These are phyloP conservation scores for Wickerhamiella brachini DNA, from an alignment of 805 yeast genomes.

Conservation along the genomic window DNA sequence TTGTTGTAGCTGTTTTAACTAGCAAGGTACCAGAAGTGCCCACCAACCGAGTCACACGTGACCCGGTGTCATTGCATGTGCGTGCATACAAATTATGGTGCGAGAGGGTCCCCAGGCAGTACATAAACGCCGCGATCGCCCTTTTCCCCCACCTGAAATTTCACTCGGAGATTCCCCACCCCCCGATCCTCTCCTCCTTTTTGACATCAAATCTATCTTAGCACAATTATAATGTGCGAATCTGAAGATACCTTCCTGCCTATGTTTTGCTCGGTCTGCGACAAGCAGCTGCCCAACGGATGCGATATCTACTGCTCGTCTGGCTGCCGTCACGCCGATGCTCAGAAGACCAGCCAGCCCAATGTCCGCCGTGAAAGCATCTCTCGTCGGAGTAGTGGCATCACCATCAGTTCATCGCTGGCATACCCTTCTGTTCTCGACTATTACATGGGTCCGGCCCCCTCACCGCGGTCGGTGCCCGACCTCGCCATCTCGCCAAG, in stretches of 20 bases:
- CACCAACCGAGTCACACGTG: background rate
- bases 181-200: background rate
- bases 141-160: background rate
- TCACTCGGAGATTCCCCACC: background rate
- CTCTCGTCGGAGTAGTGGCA: background rate
- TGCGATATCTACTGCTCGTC: slow-evolving; percentile 24
- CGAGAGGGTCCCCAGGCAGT: background rate
- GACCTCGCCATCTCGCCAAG: slow-evolving; percentile 1
- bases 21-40: background rate
- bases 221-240: background rate
- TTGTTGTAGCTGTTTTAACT: background rate
- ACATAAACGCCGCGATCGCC: background rate
- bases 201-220: background rate
- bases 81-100: background rate
- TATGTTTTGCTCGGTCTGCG: slow-evolving; percentile 26
- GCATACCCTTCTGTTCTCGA: slow-evolving; percentile 8
- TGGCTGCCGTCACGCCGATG: slow-evolving; percentile 21
- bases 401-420: background rate
- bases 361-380: background rate
- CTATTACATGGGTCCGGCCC: slow-evolving; percentile 4
- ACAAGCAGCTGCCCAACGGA: slow-evolving; percentile 19
- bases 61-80: background rate
- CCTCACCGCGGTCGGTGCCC: background rate
- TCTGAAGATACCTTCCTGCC: slow-evolving; percentile 14
- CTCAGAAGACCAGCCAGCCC: background rate